Percentiles rank a stretch among this genome's conserved stretches.
phyloP scores from a whole-genome alignment of 768 basidiomycete species.

The Leccinum broughii region DNA sequence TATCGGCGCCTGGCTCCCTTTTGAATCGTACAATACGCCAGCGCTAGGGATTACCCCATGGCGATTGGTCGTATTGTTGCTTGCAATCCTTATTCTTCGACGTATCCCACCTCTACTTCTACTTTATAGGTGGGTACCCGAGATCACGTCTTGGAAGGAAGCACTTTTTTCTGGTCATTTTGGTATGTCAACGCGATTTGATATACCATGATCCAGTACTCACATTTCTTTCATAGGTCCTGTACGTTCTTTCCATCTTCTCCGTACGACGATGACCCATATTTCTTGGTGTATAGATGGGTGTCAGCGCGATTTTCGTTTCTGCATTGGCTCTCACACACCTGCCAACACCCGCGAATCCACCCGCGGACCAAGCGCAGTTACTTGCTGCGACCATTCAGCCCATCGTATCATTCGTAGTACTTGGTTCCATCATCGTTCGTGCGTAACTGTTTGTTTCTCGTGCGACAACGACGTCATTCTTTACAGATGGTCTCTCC shows the following conservation, averaged over 20 bases:
- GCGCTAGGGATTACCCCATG: conserved; percentile 66
- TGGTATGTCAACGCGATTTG: conserved; percentile 42
- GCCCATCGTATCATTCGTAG: conserved; percentile 86
- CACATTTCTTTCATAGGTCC: conserved; percentile 42
- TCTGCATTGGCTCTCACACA: conserved; percentile 67
- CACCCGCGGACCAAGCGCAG: conserved; percentile 70
- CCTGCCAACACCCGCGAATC: conserved; percentile 55
- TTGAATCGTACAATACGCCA: conserved; percentile 53
- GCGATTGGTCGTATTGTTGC: conserved; percentile 66
- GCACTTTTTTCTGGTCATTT: conserved; percentile 93
- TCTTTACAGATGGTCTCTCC: conserved; percentile 57
- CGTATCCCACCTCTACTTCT: conserved; percentile 78
- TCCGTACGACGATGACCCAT: background rate
- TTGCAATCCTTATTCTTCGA: conserved; percentile 70
- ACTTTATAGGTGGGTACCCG: conserved; percentile 84
- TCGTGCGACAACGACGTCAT: background rate
- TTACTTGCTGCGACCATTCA: conserved; percentile 70
- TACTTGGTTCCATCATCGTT: conserved; percentile 81
- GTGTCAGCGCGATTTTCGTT: conserved; percentile 90
- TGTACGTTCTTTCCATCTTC: conserved; percentile 36
- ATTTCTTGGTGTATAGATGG: conserved; percentile 57
- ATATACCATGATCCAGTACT: background rate
- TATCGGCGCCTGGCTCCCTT: conserved; percentile 86
- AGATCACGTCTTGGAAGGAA: conserved; percentile 81
- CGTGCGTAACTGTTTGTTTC: conserved; percentile 48